phyloP scores from a whole-genome alignment of 345 rosid genomes.

The Dipteronia dyeriana region DNA sequence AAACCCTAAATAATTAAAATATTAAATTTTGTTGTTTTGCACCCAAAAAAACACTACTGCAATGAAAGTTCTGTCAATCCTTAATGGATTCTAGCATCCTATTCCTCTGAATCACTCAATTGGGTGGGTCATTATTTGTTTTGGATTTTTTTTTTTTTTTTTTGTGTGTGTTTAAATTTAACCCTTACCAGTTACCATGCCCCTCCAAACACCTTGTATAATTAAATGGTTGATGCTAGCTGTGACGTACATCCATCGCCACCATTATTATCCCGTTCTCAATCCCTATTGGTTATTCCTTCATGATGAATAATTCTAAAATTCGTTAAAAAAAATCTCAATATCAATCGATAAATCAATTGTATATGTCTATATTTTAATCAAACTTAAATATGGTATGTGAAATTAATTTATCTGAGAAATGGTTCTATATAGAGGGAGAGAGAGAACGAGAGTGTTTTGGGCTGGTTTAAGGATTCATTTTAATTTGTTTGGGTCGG shows the following conservation, averaged over 20 bases:
- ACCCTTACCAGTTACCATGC: slow-evolving; percentile 1
- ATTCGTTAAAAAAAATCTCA: too few relatives aligned
- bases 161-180: neutral
- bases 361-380: too few relatives aligned
- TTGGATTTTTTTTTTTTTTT: slow-evolving; percentile 28
- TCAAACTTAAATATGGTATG: too few relatives aligned
- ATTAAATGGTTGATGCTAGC: slow-evolving; percentile 21
- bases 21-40: neutral
- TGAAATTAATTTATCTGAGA: too few relatives aligned
- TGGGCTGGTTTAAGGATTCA: neutral
- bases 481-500: neutral
- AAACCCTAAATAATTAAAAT: slow-evolving; percentile 16
- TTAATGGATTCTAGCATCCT: slow-evolving; percentile 38
- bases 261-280: neutral
- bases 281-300: neutral
- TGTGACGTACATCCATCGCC: slow-evolving; percentile 11
- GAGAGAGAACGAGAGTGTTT: too few relatives aligned
- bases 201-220: slow-evolving; percentile 21
- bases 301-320: neutral
- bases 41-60: slow-evolving; percentile 14
- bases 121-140: slow-evolving; percentile 33
- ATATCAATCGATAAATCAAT: too few relatives aligned
- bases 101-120: slow-evolving; percentile 47
- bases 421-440: neutral
- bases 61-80: slow-evolving; percentile 36